A percentile compares a stretch with the other conserved stretches of the same genome.
phyloP scores from a whole-genome alignment of 768 basidiomycete genomes.

The Amanita jacksonii region DNA sequence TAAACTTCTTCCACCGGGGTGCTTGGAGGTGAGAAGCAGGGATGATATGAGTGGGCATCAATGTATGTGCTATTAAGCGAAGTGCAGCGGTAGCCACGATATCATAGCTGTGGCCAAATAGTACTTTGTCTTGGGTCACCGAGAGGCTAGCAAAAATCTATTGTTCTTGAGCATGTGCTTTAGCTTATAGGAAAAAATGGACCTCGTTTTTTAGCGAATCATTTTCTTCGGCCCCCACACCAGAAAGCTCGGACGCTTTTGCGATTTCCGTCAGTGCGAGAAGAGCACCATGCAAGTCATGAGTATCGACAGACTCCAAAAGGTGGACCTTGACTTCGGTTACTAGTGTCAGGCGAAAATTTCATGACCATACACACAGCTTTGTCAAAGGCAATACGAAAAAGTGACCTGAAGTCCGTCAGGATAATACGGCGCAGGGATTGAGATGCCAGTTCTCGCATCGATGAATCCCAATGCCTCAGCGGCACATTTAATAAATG shows the following conservation, averaged over 20 bases:
- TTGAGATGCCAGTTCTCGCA: constrained; percentile 71
- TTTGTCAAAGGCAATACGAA: constrained; percentile 36
- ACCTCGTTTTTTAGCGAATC: constrained; percentile 3
- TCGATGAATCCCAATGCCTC: constrained; percentile 81
- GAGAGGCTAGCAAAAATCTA: constrained; percentile 62
- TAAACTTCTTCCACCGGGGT: constrained; percentile 54
- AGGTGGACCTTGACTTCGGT: constrained; percentile 36
- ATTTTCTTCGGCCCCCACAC: neutral
- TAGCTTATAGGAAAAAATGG: neutral
- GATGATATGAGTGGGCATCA: constrained; percentile 50
- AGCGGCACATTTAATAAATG: constrained; percentile 69
- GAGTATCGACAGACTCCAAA: constrained; percentile 52
- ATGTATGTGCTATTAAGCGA: constrained; percentile 51
- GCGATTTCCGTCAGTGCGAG: constrained; percentile 67
- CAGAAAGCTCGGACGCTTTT: constrained; percentile 28
- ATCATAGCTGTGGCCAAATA: constrained; percentile 62
- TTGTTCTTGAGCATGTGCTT: neutral
- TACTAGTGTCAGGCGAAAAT: neutral
- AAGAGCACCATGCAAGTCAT: constrained; percentile 78
- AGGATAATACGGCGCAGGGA: constrained; percentile 64
- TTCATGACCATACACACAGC: constrained; percentile 34
- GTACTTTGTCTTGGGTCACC: constrained; percentile 43
- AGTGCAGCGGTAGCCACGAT: constrained; percentile 67
- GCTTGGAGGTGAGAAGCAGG: constrained; percentile 25
- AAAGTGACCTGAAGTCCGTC: constrained; percentile 44